Percentiles rank a stretch among this genome's conserved stretches.
phyloP scores from a whole-genome alignment of 345 rosid genomes.

The Turritis glabra region DNA sequence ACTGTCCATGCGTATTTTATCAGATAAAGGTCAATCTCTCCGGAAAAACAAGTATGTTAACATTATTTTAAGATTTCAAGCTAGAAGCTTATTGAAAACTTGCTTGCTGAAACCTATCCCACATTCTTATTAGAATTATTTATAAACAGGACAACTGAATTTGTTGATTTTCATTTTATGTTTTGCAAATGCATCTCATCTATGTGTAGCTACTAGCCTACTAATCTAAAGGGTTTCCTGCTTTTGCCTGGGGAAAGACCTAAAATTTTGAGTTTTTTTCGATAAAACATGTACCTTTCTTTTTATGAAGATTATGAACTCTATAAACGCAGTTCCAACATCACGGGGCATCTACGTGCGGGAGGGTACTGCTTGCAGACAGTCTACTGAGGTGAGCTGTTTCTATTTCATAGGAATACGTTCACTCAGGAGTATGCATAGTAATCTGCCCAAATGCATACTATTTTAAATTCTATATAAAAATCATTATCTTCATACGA shows the following conservation, averaged over 20 bases:
- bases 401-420: conserved; percentile 12
- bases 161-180: neutral
- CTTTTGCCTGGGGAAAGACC: neutral
- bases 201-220: conserved; percentile 8
- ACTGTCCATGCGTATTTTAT: conserved; percentile 65
- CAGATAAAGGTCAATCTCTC: conserved; percentile 71
- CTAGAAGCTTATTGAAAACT: conserved; percentile 7
- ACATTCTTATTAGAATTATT: conserved; percentile 2
- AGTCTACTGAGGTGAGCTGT: conserved; percentile 72
- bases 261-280: neutral
- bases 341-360: conserved; percentile 91
- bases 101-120: conserved; percentile 24
- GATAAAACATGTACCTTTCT: neutral
- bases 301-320: conserved; percentile 22
- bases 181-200: conserved; percentile 24
- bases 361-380: conserved; percentile 69
- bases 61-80: conserved; percentile 11
- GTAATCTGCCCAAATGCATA: conserved; percentile 22
- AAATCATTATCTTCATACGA: conserved; percentile 6
- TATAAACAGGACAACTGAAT: neutral
- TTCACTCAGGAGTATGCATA: conserved; percentile 15
- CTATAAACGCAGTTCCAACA: conserved; percentile 64
- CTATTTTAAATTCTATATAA: neutral
- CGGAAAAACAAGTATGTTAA: conserved; percentile 77
- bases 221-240: conserved; percentile 7